Evolutionary conservation across 2,329 filamentous ascomycete genomes (phyloP), one percentile per base, ranked within the genome.

Genomic region (Stromatinia cepivora): DNA sequence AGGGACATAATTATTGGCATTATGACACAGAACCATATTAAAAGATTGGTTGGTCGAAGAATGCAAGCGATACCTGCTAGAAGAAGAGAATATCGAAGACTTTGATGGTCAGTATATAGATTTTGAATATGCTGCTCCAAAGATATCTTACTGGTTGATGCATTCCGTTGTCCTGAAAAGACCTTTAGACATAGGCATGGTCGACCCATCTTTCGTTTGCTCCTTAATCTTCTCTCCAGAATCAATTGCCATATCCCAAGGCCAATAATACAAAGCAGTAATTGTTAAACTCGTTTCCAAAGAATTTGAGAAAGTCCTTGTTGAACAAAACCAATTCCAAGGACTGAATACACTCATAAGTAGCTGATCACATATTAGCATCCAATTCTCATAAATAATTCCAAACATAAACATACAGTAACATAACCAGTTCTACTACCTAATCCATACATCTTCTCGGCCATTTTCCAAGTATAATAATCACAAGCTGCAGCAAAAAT

Each of bases 271-370:
- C 58, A 98, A 82, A 1, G 93, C 94, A 75, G 88, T 84, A 70
- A 91, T 84, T 6, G 94, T 97, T 74, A 99, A 81, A 0, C 91
- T 92, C n/a, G 91, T 93, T 82, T 99, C 95, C 6, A 98, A 83
- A 66, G 90, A 95, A 81, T 99, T 99, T 67, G 94, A 97, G 77
- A 99, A 90, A 0, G 95, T 97, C 59, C 95, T 87, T 0, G 93
- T 94, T 1, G 93, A 95, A 81, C 91, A 95, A 80, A 95, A 98
- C 92, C 92, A 98, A 79, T 97, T 93, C 93, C 95, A 99, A 9
- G 95, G 92, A 79, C 89, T 97, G 76, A 89, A 82, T 56, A 91
- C 79, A 4, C 88, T 89, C 80, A 95, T 85, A 70, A 86, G 84
- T 58, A 97, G 83, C 89, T 93, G 79, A 59, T 64, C 39, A 42